These are phyloP conservation scores for Vickermania spadyakhi DNA, from an alignment of 208 protist species.

Conservation along the genomic window DNA sequence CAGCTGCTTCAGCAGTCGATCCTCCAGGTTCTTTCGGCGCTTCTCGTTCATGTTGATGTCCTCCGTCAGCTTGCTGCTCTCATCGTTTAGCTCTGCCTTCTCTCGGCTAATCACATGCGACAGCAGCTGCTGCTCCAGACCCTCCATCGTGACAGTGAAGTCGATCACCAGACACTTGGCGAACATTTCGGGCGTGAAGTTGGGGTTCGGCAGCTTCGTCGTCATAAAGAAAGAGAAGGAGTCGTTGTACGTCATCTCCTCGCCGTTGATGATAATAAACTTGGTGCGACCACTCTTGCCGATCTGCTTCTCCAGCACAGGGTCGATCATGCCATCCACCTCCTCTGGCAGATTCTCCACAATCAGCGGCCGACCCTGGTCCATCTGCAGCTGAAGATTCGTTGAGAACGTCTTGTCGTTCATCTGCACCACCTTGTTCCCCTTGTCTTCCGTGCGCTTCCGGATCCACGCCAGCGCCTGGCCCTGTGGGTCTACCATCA, in stretches of 20 bases:
- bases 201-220: conserved; percentile 97
- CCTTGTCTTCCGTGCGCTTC: conserved; percentile 65
- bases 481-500: conserved; percentile 98
- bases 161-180: conserved; percentile 98
- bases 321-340: conserved; percentile 97
- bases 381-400: conserved; percentile 92
- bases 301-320: conserved; percentile 96
- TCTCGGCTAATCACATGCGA: conserved; percentile 95
- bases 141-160: conserved; percentile 99
- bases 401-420: conserved; percentile 91
- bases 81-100: conserved; percentile 96
- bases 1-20: conserved; percentile 92
- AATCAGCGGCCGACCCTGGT: conserved; percentile 84
- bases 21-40: conserved; percentile 90
- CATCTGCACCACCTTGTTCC: conserved; percentile 89
- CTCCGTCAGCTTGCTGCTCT: conserved; percentile 93
- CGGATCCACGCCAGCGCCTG: conserved; percentile 97
- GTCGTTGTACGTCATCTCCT: conserved; percentile 91
- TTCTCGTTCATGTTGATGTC: conserved; percentile 96
- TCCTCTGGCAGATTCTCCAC: conserved; percentile 97
- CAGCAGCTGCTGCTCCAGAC: conserved; percentile 96
- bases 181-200: conserved; percentile 97
- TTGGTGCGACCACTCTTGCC: conserved; percentile 68
- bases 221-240: conserved; percentile 96
- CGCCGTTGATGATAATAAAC: conserved; percentile 89